Evolutionary conservation across 1,284 basidiomycete species (phyloP).

Genomic region (Boletellus deceptivus): DNA sequence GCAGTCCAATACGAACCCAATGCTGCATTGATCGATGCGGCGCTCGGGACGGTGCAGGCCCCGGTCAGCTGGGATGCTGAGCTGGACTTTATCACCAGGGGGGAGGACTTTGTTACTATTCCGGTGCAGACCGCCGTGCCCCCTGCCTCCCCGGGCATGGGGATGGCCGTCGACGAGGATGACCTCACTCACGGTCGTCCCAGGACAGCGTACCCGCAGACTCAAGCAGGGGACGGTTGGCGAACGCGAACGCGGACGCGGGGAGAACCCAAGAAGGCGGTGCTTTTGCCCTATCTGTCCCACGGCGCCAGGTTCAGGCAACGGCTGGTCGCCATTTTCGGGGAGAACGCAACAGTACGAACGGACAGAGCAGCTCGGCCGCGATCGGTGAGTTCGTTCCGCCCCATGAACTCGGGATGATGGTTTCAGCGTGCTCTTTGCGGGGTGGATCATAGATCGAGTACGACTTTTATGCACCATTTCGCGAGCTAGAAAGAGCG

Average conservation of each 20-base stretch:
- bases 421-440: neutral
- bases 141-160: neutral
- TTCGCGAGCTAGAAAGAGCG: constrained; percentile 12
- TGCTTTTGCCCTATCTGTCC: constrained; percentile 17
- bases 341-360: constrained; percentile 20
- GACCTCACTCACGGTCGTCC: neutral
- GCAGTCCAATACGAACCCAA: constrained; percentile 23
- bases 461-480: constrained; percentile 5
- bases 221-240: neutral
- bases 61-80: constrained; percentile 19
- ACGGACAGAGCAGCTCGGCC: constrained; percentile 23
- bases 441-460: constrained; percentile 8
- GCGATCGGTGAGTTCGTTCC: constrained; percentile 16
- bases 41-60: constrained; percentile 25
- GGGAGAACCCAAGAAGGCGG: neutral
- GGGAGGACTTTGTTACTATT: neutral
- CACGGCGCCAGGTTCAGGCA: constrained; percentile 22
- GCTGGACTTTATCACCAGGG: constrained; percentile 7
- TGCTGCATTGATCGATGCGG: constrained; percentile 16
- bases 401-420: neutral
- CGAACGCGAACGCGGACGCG: neutral
- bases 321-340: constrained; percentile 20
- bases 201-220: neutral
- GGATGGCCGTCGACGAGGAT: neutral
- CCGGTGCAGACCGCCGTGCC: neutral